Evolutionary conservation across 306 rosid species (phyloP).

Genomic region (Inga oerstediana): DNA sequence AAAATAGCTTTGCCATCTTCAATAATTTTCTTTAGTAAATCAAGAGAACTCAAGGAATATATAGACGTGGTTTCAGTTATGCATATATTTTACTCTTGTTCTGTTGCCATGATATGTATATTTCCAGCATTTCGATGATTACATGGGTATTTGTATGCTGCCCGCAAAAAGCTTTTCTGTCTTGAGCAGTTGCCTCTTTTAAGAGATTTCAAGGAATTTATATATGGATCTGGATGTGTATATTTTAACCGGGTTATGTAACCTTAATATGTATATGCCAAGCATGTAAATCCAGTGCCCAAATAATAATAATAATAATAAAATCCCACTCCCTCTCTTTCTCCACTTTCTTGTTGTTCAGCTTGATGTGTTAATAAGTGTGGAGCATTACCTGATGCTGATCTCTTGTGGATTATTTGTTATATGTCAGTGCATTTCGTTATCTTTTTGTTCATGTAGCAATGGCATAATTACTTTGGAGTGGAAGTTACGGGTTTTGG

Average conservation of each 20-base stretch:
- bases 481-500: background rate
- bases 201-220: no score
- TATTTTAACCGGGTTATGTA: no score
- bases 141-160: background rate
- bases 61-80: conserved; percentile 10
- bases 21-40: conserved; percentile 6
- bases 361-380: background rate
- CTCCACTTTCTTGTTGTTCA: background rate
- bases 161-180: no score
- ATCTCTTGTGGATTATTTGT: conserved; percentile 1
- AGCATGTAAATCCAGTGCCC: background rate
- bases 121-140: background rate
- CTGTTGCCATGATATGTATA: background rate
- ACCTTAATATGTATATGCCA: background rate
- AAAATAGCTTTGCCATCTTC: background rate
- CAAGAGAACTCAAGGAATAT: conserved; percentile 4
- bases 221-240: no score
- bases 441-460: background rate
- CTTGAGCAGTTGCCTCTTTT: no score
- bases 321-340: background rate
- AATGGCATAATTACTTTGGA: background rate
- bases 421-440: background rate
- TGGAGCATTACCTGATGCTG: background rate
- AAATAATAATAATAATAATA: background rate
- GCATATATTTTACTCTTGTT: conserved; percentile 20